These are phyloP conservation scores for Epichloe festucae DNA, from an alignment of 2,329 filamentous ascomycete genomes.

Conservation along the genomic window DNA sequence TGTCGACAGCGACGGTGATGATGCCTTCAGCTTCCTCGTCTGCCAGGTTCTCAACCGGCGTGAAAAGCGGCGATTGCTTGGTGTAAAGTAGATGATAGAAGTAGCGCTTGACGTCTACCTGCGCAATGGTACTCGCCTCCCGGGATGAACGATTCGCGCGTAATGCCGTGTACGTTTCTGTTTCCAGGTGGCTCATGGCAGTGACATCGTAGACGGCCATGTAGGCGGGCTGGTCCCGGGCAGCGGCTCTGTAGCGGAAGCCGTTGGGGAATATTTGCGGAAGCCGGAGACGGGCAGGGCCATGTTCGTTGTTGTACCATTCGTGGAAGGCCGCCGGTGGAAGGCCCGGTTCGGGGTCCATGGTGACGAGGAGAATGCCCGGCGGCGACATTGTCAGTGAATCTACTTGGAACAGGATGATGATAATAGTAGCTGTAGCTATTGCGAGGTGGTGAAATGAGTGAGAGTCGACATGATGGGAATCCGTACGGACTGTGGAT, in stretches of 20 bases:
- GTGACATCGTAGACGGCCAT: conserved; percentile 74
- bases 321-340: conserved; percentile 65
- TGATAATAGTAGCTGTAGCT: too few relatives aligned
- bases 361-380: conserved; percentile 74
- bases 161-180: conserved; percentile 55
- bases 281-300: conserved; percentile 64
- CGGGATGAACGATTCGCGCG: conserved; percentile 42
- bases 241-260: conserved; percentile 61
- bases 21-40: conserved; percentile 46
- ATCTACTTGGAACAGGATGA: too few relatives aligned
- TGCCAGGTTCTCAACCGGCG: conserved; percentile 44
- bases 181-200: conserved; percentile 57
- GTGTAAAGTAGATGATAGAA: conserved; percentile 56
- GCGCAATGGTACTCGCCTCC: conserved; percentile 40
- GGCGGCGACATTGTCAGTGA: conserved; percentile 26
- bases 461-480: too few relatives aligned
- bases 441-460: too few relatives aligned
- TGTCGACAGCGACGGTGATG: conserved; percentile 48
- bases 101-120: conserved; percentile 52
- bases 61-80: conserved; percentile 42
- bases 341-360: conserved; percentile 61
- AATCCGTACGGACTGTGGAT: too few relatives aligned
- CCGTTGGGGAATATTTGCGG: conserved; percentile 63
- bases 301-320: conserved; percentile 92
- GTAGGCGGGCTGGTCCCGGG: conserved; percentile 51